Conservation (phyloP, 2,329 filamentous ascomycete genomes). For the Dactylellina haptotyla region DNA sequence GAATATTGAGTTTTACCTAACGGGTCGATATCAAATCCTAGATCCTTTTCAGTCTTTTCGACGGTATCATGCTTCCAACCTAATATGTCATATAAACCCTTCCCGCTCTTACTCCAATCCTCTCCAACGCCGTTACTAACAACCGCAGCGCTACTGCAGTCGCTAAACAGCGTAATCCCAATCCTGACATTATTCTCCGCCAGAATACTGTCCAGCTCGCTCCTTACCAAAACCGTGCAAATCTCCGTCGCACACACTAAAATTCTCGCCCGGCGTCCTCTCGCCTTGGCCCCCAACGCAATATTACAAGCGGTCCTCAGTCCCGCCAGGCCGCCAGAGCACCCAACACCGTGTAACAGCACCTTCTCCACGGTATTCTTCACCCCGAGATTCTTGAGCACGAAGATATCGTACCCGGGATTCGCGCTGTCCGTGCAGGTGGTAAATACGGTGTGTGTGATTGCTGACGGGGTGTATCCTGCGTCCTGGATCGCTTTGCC, state of each 20-base stretch:
- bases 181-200: slow-evolving; percentile 71
- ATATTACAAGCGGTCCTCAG: slow-evolving; percentile 74
- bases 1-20: slow-evolving; percentile 63
- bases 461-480: slow-evolving; percentile 65
- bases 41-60: slow-evolving; percentile 70
- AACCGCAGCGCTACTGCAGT: slow-evolving; percentile 74
- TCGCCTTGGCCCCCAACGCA: slow-evolving; percentile 71
- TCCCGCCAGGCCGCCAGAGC: slow-evolving; percentile 71
- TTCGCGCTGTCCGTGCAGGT: slow-evolving; percentile 77
- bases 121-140: slow-evolving; percentile 72
- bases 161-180: slow-evolving; percentile 74
- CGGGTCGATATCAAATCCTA: slow-evolving; percentile 74
- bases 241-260: slow-evolving; percentile 74
- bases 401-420: slow-evolving; percentile 74
- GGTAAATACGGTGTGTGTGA: slow-evolving; percentile 75
- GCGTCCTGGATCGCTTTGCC: slow-evolving; percentile 69
- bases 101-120: slow-evolving; percentile 37
- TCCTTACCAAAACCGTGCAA: slow-evolving; percentile 71
- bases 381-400: slow-evolving; percentile 70
- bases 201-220: slow-evolving; percentile 73
- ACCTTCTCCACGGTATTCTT: slow-evolving; percentile 71
- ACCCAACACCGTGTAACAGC: slow-evolving; percentile 74
- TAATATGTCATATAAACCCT: slow-evolving; percentile 68
- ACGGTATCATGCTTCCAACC: slow-evolving; percentile 74
- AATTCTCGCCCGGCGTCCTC: slow-evolving; percentile 70